A percentile compares a stretch with the other conserved stretches of the same genome.
Conservation (phyloP, 1,284 basidiomycete species). For the Melampsora americana region DNA sequence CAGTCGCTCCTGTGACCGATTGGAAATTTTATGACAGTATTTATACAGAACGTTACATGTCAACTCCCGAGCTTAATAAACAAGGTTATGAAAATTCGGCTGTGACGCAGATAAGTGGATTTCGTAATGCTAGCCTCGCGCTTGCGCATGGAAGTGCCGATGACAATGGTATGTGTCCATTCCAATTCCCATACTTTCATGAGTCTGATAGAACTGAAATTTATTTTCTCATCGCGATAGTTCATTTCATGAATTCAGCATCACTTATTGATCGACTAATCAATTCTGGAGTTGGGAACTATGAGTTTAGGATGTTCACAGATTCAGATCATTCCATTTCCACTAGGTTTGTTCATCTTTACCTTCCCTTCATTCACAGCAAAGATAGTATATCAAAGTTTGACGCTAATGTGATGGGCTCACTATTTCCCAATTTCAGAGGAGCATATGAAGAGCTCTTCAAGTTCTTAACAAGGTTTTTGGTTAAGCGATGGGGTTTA, state of each 20-base stretch:
- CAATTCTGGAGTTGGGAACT: slow-evolving; percentile 68
- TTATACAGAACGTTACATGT: slow-evolving; percentile 97
- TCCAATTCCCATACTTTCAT: background rate
- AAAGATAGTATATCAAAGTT: slow-evolving; percentile 33
- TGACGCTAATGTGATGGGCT: slow-evolving; percentile 43
- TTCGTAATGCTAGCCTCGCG: slow-evolving; percentile 72
- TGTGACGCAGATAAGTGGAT: slow-evolving; percentile 78
- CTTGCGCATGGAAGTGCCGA: slow-evolving; percentile 90
- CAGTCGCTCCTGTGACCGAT: slow-evolving; percentile 64
- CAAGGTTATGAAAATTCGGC: slow-evolving; percentile 79
- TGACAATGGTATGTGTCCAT: slow-evolving; percentile 64
- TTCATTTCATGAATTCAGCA: slow-evolving; percentile 86
- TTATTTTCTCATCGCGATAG: slow-evolving; percentile 51
- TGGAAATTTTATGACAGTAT: slow-evolving; percentile 70
- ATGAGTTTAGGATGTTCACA: slow-evolving; percentile 90
- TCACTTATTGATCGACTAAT: slow-evolving; percentile 89
- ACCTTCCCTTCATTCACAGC: slow-evolving; percentile 47
- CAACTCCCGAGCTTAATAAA: slow-evolving; percentile 70
- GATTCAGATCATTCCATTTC: slow-evolving; percentile 62
- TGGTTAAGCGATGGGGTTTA: slow-evolving; percentile 85
- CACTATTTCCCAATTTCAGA: slow-evolving; percentile 52
- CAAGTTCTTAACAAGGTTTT: slow-evolving; percentile 77
- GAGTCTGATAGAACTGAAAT: background rate
- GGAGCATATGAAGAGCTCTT: slow-evolving; percentile 79
- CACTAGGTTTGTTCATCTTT: slow-evolving; percentile 48